Evolutionary conservation across 352 stramenopile species (phyloP).

Genomic region (Hyaloperonospora brassicae): DNA sequence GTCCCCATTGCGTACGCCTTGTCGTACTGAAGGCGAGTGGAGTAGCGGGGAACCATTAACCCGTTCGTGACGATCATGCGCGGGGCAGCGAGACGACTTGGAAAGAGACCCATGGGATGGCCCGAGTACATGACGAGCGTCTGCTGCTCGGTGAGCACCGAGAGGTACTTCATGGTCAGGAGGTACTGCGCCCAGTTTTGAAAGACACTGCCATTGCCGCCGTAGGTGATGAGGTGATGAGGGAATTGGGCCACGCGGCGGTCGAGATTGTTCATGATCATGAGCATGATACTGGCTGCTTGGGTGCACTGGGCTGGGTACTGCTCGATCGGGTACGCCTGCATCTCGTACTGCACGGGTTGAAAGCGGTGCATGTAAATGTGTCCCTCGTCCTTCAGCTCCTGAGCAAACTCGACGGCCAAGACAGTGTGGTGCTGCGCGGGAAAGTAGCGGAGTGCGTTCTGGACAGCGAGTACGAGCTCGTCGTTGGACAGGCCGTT

Average conservation of each 20-base stretch:
- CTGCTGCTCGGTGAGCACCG: constrained; percentile 82
- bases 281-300: constrained; percentile 79
- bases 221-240: constrained; percentile 84
- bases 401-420: constrained; percentile 77
- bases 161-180: constrained; percentile 82
- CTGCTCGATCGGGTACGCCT: constrained; percentile 70
- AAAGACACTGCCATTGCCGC: constrained; percentile 85
- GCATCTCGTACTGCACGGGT: constrained; percentile 83
- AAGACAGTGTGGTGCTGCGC: constrained; percentile 53
- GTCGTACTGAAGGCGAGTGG: constrained; percentile 77
- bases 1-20: constrained; percentile 84
- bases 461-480: constrained; percentile 73
- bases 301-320: constrained; percentile 72
- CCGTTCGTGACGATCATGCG: constrained; percentile 58
- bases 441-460: constrained; percentile 85
- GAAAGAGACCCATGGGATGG: constrained; percentile 83
- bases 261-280: constrained; percentile 90
- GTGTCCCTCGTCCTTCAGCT: constrained; percentile 82
- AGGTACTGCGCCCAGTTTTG: constrained; percentile 88
- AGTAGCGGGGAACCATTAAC: constrained; percentile 89
- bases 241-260: constrained; percentile 81
- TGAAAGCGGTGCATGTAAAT: constrained; percentile 89
- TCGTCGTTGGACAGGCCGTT: constrained; percentile 49
- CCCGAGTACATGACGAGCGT: constrained; percentile 87
- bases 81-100: constrained; percentile 57